These are phyloP conservation scores for Talaromyces nanjingensis DNA, from an alignment of 495 filamentous ascomycete species.

Conservation along the genomic window DNA sequence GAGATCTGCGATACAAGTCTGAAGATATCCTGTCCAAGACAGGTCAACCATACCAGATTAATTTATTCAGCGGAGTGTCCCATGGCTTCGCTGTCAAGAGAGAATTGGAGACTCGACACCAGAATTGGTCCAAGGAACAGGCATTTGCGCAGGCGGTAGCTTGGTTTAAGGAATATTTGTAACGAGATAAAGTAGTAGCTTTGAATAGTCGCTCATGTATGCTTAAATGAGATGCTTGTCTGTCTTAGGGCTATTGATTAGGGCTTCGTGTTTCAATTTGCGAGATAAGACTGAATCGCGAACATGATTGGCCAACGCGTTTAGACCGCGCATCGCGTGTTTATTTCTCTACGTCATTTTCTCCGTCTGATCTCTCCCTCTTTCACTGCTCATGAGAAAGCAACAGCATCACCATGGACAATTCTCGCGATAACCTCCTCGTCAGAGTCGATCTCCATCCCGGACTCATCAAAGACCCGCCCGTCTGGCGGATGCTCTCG, in stretches of 20 bases:
- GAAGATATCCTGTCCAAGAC: slow-evolving; percentile 49
- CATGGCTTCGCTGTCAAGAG: slow-evolving; percentile 70
- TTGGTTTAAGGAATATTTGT: slow-evolving; percentile 58
- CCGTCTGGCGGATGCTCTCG: not conserved
- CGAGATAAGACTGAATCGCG: not conserved
- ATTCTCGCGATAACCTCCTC: not conserved
- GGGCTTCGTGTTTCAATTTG: not conserved
- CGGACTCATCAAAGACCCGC: not conserved
- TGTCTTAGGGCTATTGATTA: not conserved
- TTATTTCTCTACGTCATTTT: not conserved
- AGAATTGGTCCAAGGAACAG: slow-evolving; percentile 66
- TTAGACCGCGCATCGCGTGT: not conserved
- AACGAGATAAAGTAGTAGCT: not conserved
- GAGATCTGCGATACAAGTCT: slow-evolving; percentile 50
- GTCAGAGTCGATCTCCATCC: not conserved
- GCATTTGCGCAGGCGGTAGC: slow-evolving; percentile 66
- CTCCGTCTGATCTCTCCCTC: not conserved
- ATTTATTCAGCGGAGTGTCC: slow-evolving; percentile 57
- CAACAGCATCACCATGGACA: not conserved
- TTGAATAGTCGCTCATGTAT: not conserved
- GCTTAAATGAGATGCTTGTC: not conserved
- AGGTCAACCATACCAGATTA: slow-evolving; percentile 65
- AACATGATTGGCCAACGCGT: not conserved
- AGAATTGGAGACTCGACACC: slow-evolving; percentile 44
- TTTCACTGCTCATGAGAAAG: not conserved